Evolutionary conservation across 2,329 filamentous ascomycete species (phyloP).

Genomic region (Bipolaris sorokiniana): DNA sequence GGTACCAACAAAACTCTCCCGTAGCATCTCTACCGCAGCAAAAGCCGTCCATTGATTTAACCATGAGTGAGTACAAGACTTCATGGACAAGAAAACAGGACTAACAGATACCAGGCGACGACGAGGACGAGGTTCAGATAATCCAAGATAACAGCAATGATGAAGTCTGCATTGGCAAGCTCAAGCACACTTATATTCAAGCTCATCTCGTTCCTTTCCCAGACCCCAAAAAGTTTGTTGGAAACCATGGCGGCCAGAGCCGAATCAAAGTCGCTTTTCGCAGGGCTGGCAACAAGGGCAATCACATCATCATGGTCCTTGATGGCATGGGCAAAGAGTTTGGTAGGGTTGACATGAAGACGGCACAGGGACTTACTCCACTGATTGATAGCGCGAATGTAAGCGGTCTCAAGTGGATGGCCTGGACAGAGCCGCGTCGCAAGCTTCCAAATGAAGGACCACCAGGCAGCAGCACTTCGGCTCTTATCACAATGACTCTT

Average conservation of each 20-base stretch:
- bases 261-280: constrained; percentile 74
- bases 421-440: constrained; percentile 71
- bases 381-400: constrained; percentile 70
- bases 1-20: constrained; percentile 38
- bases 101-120: constrained; percentile 57
- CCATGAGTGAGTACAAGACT: constrained; percentile 38
- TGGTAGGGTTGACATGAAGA: constrained; percentile 73
- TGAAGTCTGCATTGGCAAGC: constrained; percentile 80
- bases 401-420: constrained; percentile 71
- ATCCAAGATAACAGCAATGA: constrained; percentile 67
- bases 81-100: neutral
- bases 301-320: constrained; percentile 74
- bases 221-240: constrained; percentile 65
- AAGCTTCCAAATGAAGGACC: constrained; percentile 65
- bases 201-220: constrained; percentile 72
- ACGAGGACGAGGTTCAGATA: constrained; percentile 66
- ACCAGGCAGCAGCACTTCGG: constrained; percentile 27
- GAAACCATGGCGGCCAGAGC: constrained; percentile 66
- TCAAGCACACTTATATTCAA: constrained; percentile 71
- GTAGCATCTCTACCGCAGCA: constrained; percentile 9
- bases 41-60: constrained; percentile 39
- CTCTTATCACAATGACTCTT: constrained; percentile 64
- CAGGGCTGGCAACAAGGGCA: constrained; percentile 60
- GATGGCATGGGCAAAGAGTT: constrained; percentile 76
- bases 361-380: constrained; percentile 70